Evolutionary conservation across 495 filamentous ascomycete species (phyloP).

Genomic region (Xylaria sp.): DNA sequence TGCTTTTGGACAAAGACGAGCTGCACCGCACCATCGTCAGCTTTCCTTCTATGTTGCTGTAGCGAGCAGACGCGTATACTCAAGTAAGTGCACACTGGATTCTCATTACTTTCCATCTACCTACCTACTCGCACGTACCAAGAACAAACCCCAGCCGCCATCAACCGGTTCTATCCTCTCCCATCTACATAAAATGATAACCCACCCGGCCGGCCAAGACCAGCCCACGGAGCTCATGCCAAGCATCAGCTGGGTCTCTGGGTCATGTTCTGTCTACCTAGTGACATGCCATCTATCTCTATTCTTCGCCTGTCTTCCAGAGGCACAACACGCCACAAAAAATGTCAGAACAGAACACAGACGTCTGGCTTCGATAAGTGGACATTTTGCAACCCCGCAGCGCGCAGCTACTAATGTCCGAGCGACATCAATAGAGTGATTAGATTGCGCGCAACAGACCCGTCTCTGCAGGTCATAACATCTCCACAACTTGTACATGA

Average conservation of each 20-base stretch:
- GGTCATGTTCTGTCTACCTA: conserved; percentile 22
- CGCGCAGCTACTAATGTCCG: conserved; percentile 23
- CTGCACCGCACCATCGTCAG: conserved; percentile 13
- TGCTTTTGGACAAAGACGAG: conserved; percentile 19
- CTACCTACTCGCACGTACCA: not conserved
- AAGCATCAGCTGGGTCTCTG: conserved; percentile 23
- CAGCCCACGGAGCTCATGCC: conserved; percentile 22
- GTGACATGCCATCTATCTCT: conserved; percentile 3
- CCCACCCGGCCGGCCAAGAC: conserved; percentile 26
- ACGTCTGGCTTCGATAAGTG: conserved; percentile 7
- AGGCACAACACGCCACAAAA: conserved; percentile 8
- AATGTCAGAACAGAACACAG: not conserved
- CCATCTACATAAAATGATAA: conserved; percentile 7
- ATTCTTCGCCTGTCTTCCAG: conserved; percentile 7
- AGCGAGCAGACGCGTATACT: not conserved
- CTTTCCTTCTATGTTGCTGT: conserved; percentile 17
- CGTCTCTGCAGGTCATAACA: conserved; percentile 17
- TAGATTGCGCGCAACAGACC: conserved; percentile 20
- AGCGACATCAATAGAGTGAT: conserved; percentile 15
- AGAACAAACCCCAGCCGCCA: not conserved
- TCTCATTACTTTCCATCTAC: not conserved
- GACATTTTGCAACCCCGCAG: conserved; percentile 20
- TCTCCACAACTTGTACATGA: conserved; percentile 20
- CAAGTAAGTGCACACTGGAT: conserved; percentile 17
- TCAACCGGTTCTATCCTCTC: conserved; percentile 12